phyloP scores from a whole-genome alignment of 139 green algal species.

The Chlorella sorokiniana region DNA sequence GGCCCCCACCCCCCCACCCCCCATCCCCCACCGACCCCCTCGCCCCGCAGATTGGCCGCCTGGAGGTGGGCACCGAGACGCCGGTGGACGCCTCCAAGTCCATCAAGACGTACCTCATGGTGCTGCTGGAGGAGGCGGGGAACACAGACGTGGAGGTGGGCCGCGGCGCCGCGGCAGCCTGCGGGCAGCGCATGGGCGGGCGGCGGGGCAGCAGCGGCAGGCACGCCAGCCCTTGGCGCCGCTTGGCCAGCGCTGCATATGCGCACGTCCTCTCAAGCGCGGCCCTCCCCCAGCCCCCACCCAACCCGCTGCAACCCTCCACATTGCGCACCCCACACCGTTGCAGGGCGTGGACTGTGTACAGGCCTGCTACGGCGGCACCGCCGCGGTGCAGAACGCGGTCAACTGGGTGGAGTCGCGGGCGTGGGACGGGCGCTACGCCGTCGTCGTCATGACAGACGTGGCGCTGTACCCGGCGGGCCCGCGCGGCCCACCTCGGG shows the following conservation, averaged over 20 bases:
- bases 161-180: background rate
- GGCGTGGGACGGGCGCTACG: slow-evolving; percentile 82
- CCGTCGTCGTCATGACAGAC: slow-evolving; percentile 83
- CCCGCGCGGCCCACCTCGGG: slow-evolving; percentile 73
- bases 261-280: no score
- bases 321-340: no score
- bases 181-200: background rate
- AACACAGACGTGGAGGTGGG: slow-evolving; percentile 74
- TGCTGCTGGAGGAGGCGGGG: slow-evolving; percentile 63
- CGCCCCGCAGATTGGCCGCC: slow-evolving; percentile 38
- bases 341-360: slow-evolving; percentile 75
- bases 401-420: slow-evolving; percentile 72
- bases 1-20: background rate
- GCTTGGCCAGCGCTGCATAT: no score
- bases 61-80: slow-evolving; percentile 85
- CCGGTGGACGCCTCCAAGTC: slow-evolving; percentile 79
- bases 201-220: no score
- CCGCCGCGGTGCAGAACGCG: slow-evolving; percentile 78
- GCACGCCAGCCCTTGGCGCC: no score
- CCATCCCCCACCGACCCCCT: background rate
- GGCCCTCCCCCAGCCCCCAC: no score
- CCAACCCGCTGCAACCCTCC: background rate
- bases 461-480: slow-evolving; percentile 69
- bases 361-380: slow-evolving; percentile 89
- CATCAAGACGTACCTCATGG: slow-evolving; percentile 83